Conservation (phyloP, 805 yeast species). For the Alloascoidea africana region DNA sequence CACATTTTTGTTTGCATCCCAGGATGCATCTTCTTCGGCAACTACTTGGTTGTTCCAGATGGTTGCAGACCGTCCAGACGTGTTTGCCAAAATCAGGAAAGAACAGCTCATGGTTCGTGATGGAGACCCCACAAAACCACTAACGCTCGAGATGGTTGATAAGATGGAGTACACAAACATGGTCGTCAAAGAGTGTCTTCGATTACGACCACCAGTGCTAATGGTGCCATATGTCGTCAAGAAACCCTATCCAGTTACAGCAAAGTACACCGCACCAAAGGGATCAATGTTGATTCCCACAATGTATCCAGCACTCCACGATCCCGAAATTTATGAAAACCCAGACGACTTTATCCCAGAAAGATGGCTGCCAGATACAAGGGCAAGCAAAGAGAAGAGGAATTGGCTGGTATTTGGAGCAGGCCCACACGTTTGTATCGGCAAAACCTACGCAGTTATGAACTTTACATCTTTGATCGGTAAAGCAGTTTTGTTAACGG, state of each 20-base stretch:
- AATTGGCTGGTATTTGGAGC: conserved; percentile 97
- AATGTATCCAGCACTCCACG: conserved; percentile 89
- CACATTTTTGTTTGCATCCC: conserved; percentile 94
- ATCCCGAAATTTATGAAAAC: conserved; percentile 88
- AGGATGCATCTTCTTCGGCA: conserved; percentile 93
- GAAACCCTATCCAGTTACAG: conserved; percentile 69
- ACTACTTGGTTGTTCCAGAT: conserved; percentile 98
- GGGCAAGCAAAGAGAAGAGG: conserved; percentile 61
- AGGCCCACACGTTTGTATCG: conserved; percentile 93
- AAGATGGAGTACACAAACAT: conserved; percentile 76
- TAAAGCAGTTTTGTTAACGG: conserved; percentile 69
- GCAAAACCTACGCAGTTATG: conserved; percentile 87
- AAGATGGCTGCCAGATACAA: conserved; percentile 71
- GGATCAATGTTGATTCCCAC: conserved; percentile 97
- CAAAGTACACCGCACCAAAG: conserved; percentile 83
- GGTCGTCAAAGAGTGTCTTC: conserved; percentile 85
- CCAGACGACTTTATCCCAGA: conserved; percentile 95
- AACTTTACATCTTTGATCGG: conserved; percentile 84
- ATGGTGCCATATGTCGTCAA: conserved; percentile 97
- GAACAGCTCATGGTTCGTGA: conserved; percentile 79
- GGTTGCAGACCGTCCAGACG: conserved; percentile 90
- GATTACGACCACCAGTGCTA: conserved; percentile 93
- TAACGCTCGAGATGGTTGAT: conserved; percentile 63
- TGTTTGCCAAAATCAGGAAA: conserved; percentile 71
- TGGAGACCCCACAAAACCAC: conserved; percentile 49